phyloP scores from a whole-genome alignment of 768 basidiomycete genomes.

The Candolleomyces eurysporus region DNA sequence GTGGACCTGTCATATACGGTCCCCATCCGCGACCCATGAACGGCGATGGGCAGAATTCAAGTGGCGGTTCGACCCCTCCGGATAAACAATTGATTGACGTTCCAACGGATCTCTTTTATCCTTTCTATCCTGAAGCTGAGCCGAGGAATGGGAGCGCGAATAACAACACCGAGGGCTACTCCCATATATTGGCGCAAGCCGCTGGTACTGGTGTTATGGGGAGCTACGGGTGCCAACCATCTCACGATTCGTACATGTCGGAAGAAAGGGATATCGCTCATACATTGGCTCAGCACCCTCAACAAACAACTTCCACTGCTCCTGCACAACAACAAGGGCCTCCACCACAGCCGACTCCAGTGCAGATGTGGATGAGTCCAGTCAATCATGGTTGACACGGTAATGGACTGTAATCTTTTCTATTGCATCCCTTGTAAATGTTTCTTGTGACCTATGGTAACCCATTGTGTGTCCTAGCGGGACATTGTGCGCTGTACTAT shows the following conservation, averaged over 20 bases:
- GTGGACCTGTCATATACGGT: constrained; percentile 24
- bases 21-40: constrained; percentile 34
- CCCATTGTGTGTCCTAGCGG: not conserved
- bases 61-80: constrained; percentile 35
- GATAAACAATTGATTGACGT: constrained; percentile 60
- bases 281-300: not conserved
- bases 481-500: not conserved
- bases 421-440: not conserved
- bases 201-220: constrained; percentile 56
- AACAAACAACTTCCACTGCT: constrained; percentile 9
- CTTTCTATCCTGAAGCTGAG: constrained; percentile 62
- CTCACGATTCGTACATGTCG: constrained; percentile 64
- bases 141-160: constrained; percentile 6
- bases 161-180: constrained; percentile 38
- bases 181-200: constrained; percentile 49
- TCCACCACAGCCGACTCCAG: constrained; percentile 15
- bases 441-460: not conserved
- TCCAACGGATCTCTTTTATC: constrained; percentile 71
- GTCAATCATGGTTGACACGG: constrained; percentile 31
- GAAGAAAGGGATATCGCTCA: constrained; percentile 56
- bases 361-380: constrained; percentile 38
- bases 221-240: constrained; percentile 41
- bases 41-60: constrained; percentile 23
- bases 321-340: constrained; percentile 22
- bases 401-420: not conserved